These are phyloP conservation scores for Coniochaeta sp. DNA, from an alignment of 2,329 filamentous ascomycete species.

Conservation along the genomic window DNA sequence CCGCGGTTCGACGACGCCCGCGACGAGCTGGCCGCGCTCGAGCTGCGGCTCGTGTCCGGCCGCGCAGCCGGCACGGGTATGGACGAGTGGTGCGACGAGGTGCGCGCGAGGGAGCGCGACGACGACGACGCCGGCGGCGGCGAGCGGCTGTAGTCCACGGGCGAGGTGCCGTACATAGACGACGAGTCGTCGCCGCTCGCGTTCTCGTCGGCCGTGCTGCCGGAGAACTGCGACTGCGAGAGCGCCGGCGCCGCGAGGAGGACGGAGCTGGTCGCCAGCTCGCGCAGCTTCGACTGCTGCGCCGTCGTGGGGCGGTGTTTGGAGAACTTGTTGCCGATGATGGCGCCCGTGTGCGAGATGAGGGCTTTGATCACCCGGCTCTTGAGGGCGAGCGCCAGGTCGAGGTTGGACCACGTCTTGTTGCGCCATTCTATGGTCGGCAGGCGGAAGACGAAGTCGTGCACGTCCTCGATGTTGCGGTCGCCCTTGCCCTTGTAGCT, in stretches of 20 bases:
- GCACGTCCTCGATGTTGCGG: conserved; percentile 92
- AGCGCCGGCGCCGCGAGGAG: conserved; percentile 41
- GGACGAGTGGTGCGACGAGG: conserved; percentile 34
- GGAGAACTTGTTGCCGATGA: conserved; percentile 94
- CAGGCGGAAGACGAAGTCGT: conserved; percentile 94
- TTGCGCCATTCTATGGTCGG: conserved; percentile 94
- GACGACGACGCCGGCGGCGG: conserved; percentile 29
- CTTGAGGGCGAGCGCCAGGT: conserved; percentile 86
- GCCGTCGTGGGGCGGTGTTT: conserved; percentile 77
- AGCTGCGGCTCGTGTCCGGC: conserved; percentile 42
- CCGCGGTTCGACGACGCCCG: neutral
- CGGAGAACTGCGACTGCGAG: conserved; percentile 19
- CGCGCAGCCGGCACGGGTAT: conserved; percentile 32
- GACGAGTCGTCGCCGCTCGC: conserved; percentile 48
- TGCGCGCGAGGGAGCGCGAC: conserved; percentile 36
- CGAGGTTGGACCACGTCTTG: conserved; percentile 98
- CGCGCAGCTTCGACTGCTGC: conserved; percentile 71
- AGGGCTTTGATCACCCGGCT: conserved; percentile 90
- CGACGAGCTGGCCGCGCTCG: conserved; percentile 39
- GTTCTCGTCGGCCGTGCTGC: conserved; percentile 31
- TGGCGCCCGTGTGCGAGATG: conserved; percentile 91
- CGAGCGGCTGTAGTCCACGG: conserved; percentile 52
- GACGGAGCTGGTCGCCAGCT: conserved; percentile 73
- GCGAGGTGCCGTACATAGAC: conserved; percentile 44
- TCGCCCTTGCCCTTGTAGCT: conserved; percentile 96